Percentiles rank a stretch among this genome's conserved stretches.
These are phyloP conservation scores for Sporothrix brunneoviolacea DNA, from an alignment of 2,329 filamentous ascomycete genomes.

Conservation along the genomic window DNA sequence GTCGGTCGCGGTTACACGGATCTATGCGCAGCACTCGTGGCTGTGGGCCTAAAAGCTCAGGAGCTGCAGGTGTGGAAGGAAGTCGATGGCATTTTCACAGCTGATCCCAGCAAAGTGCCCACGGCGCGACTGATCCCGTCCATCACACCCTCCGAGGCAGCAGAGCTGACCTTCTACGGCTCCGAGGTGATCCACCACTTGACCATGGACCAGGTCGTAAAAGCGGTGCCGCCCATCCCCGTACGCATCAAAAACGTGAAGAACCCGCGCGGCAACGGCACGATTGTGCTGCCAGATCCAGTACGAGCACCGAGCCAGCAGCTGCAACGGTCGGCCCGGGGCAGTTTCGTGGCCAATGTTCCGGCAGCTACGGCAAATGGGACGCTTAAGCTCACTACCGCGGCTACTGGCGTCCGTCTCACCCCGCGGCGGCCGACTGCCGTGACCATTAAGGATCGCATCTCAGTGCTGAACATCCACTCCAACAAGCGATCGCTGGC, in stretches of 20 bases:
- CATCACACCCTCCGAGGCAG: constrained; percentile 91
- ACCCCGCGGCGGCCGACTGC: constrained; percentile 73
- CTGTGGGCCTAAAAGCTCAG: constrained; percentile 77
- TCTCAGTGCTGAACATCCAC: constrained; percentile 95
- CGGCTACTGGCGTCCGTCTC: constrained; percentile 32
- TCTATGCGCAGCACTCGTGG: constrained; percentile 84
- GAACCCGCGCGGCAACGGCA: constrained; percentile 72
- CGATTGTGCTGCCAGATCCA: constrained; percentile 74
- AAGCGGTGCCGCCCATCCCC: constrained; percentile 69
- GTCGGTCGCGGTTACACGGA: constrained; percentile 96
- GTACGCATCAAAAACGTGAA: constrained; percentile 92
- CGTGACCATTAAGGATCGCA: constrained; percentile 95
- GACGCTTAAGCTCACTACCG: not conserved
- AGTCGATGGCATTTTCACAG: constrained; percentile 60
- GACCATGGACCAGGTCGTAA: constrained; percentile 95
- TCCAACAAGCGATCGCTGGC: constrained; percentile 95
- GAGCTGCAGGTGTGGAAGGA: constrained; percentile 99
- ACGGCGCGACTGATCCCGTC: constrained; percentile 82
- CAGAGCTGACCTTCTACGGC: constrained; percentile 89
- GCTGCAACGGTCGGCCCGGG: constrained; percentile 38
- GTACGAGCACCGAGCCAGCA: constrained; percentile 48
- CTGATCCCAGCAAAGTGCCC: constrained; percentile 79
- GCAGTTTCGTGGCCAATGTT: constrained; percentile 6
- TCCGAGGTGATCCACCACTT: constrained; percentile 98
- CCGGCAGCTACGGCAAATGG: not conserved